A percentile compares a stretch with the other conserved stretches of the same genome.
These are phyloP conservation scores for Candida piceae DNA, from an alignment of 805 yeast species.

Conservation along the genomic window DNA sequence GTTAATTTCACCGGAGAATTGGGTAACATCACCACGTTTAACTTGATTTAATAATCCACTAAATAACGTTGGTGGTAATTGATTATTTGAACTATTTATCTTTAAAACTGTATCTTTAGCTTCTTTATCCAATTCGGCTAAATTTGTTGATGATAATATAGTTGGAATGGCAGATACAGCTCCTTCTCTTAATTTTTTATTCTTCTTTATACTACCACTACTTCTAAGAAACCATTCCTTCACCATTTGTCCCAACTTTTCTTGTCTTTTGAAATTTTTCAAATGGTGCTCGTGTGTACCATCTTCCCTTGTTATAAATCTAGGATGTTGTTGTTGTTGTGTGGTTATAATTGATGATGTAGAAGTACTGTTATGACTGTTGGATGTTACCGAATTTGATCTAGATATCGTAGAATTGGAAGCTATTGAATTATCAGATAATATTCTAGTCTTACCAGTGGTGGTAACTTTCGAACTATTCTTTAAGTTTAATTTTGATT, in stretches of 20 bases:
- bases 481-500: background rate
- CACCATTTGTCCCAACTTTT: conserved; percentile 67
- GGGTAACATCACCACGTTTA: conserved; percentile 29
- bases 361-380: too few relatives aligned
- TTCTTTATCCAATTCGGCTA: conserved; percentile 24
- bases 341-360: too few relatives aligned
- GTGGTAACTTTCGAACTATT: background rate
- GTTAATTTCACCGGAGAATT: conserved; percentile 17
- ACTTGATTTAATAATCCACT: conserved; percentile 64
- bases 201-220: background rate
- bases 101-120: conserved; percentile 24
- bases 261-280: conserved; percentile 71
- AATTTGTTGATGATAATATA: conserved; percentile 36
- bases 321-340: background rate
- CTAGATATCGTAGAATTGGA: too few relatives aligned
- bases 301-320: conserved; percentile 36
- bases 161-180: conserved; percentile 74
- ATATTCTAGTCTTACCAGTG: background rate
- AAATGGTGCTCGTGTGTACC: conserved; percentile 81
- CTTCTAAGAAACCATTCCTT: conserved; percentile 49
- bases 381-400: conserved; percentile 13
- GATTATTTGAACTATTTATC: conserved; percentile 15
- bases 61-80: conserved; percentile 63
- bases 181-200: conserved; percentile 51
- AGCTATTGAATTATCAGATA: background rate